Evolutionary conservation across 257 asterid genomes (phyloP).

Genomic region (Solanum piurae): DNA sequence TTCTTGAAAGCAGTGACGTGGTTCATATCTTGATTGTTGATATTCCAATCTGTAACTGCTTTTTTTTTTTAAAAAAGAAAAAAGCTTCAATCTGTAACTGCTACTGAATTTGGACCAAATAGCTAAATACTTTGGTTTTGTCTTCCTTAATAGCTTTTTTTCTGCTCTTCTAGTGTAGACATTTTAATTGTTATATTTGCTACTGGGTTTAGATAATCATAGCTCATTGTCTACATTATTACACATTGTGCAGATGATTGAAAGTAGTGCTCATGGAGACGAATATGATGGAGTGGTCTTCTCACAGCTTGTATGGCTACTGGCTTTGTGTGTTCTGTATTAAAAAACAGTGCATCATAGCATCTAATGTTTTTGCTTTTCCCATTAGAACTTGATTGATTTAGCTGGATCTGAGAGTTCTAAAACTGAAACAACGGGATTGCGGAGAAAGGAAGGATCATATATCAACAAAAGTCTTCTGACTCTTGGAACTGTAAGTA

Average conservation of each 20-base stretch:
- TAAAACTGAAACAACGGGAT: slow-evolving; percentile 88
- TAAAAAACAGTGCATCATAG: not conserved
- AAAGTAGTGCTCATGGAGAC: slow-evolving; percentile 92
- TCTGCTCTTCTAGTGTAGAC: not conserved
- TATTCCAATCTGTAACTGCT: not conserved
- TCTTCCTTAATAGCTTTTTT: not conserved
- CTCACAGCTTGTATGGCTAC: slow-evolving; percentile 76
- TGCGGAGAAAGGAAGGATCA: slow-evolving; percentile 96
- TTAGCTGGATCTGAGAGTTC: slow-evolving; percentile 99
- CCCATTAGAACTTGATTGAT: slow-evolving; percentile 71
- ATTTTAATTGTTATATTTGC: not conserved
- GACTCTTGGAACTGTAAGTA: slow-evolving; percentile 94
- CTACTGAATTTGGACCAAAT: not conserved
- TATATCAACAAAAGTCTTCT: slow-evolving; percentile 95
- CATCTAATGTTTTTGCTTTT: slow-evolving; percentile 12
- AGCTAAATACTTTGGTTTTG: not conserved
- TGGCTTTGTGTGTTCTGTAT: slow-evolving; percentile 1
- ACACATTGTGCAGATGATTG: slow-evolving; percentile 59
- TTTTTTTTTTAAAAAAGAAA: not conserved
- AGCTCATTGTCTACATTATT: not conserved
- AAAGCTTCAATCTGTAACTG: not conserved
- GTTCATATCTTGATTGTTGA: not conserved
- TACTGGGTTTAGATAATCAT: not conserved
- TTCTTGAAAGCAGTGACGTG: not conserved
- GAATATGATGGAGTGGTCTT: slow-evolving; percentile 94